These are phyloP conservation scores for Nakazawaea laoshanensis DNA, from an alignment of 805 yeast genomes.

Conservation along the genomic window DNA sequence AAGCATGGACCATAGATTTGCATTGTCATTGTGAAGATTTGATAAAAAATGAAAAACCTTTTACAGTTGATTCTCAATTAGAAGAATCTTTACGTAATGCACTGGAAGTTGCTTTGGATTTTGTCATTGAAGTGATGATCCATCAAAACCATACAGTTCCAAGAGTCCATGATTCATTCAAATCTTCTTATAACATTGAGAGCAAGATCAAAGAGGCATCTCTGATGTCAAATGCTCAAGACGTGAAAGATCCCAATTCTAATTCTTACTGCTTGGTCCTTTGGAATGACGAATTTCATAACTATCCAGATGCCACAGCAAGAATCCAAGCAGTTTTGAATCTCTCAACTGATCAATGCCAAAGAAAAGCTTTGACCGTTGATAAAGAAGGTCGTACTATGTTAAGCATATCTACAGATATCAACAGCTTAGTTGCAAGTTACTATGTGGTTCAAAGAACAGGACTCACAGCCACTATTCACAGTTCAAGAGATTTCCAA, in stretches of 20 bases:
- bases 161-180: slow-evolving; percentile 18
- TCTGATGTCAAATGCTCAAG: slow-evolving; percentile 1
- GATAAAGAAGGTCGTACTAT: slow-evolving; percentile 43
- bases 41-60: slow-evolving; percentile 6
- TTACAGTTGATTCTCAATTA: not conserved
- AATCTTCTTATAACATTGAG: slow-evolving; percentile 7
- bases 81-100: slow-evolving; percentile 18
- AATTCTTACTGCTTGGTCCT: slow-evolving; percentile 37
- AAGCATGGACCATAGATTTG: slow-evolving; percentile 48
- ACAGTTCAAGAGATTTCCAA: slow-evolving; percentile 39
- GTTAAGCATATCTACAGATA: slow-evolving; percentile 24
- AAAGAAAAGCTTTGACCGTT: slow-evolving; percentile 32
- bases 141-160: slow-evolving; percentile 31
- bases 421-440: slow-evolving; percentile 21
- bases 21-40: slow-evolving; percentile 35
- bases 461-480: slow-evolving; percentile 50
- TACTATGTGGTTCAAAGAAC: slow-evolving; percentile 31
- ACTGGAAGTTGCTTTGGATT: slow-evolving; percentile 29
- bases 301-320: slow-evolving; percentile 21
- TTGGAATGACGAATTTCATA: slow-evolving; percentile 79
- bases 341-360: slow-evolving; percentile 17
- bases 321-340: slow-evolving; percentile 9
- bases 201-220: slow-evolving; percentile 2
- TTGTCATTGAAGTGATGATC: slow-evolving; percentile 33
- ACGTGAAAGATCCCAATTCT: slow-evolving; percentile 25